Base-by-base conservation (phyloP, 257 asterid species). In the Capsicum pubescens region DNA sequence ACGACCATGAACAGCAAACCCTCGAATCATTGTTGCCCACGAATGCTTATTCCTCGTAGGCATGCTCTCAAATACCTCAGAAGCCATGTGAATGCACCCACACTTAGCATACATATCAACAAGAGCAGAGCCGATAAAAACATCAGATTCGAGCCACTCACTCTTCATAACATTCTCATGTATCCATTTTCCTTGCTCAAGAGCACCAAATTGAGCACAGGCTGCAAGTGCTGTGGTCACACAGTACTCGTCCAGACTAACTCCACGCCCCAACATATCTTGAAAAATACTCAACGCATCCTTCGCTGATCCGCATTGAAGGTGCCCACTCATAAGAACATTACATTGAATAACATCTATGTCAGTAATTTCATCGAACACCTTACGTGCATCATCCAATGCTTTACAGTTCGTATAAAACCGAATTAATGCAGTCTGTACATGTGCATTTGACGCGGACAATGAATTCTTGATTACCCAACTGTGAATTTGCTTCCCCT, bases 91-190 rank as follows among this genome's bases (percentile, higher is more conserved):
- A 88, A 95, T 83, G 77, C 89, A 85, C 80, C 98, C 94, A 74
- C 99, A 94, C 91, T 94, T 94, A 17, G 97, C 92, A 63, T 95
- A 93, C 97, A 92, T 93, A 87, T 94, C 97, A 39, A 94, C 93
- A 78, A 95, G 94, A 35, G 93, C 90, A 52, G 93, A 94, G 72
- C 89, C 91, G 84, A 91, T 80, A 82, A 87, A 90, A 21, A 86
- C 84, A 87, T 95, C 97, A 36, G 86, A 78, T 8, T 69, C 32
- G 82, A 85, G 58, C 83, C 91, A 90, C 19, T 82, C 90, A 19
- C 84, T 89, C 86, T 87, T 90, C 72, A 13, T 68, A 13, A 90
- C 85, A 66, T 89, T 87, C 91, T 94, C 93, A 83, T 94, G 99
- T 80, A 95, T 88, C 91, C 85, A 90, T 84, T 84, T 90, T 67